Base-by-base conservation (phyloP, 371 early-diverging fungal genomes). In the Fennellomyces sp. region DNA sequence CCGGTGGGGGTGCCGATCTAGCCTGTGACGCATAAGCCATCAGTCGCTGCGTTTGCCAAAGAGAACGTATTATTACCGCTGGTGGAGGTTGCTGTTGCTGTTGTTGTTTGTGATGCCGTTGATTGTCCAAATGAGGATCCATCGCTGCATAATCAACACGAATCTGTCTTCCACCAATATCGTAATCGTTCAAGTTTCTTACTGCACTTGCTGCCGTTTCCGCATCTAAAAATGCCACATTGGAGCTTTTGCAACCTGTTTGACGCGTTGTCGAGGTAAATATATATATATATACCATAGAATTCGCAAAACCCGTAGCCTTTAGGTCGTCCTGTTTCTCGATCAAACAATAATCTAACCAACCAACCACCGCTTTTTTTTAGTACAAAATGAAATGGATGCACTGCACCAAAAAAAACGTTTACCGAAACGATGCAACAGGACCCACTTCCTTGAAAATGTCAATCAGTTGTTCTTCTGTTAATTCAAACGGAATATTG, bases 221-320 rank as follows among this genome's bases (percentile, higher is more conserved):
- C 21, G 85, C 76, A 70, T 92, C 91, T 90, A 57, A 26, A n/a
- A 17, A 48, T 23, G 50, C 28, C 19, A 29, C 47, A 28, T 15
- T n/a, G n/a, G n/a, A n/a, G n/a, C n/a, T n/a, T n/a, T 13, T 15
- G 15, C 15, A 19, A 12, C 47, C 8, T 47, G 47, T 36, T 36
- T 36, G 23, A 21, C 62, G 64, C 3, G 64, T 61, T 41, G 7
- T 47, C 21, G 25, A 29, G n/a, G n/a, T n/a, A n/a, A n/a, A n/a
- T n/a, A n/a, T n/a, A n/a, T n/a, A n/a, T 11, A 11, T 39, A 19
- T 39, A 39, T 39, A 83, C 91, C 94, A 63, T 86, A 85, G 63
- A 87, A 94, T 60, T 91, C 91, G 61, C 92, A 93, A 69, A 94
- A 95, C 15, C 94, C 96, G 69, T 88, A 94, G n/a, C 96, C 96